Evolutionary conservation across 2,329 filamentous ascomycete genomes (phyloP).

Genomic region (Bisporella sp.): DNA sequence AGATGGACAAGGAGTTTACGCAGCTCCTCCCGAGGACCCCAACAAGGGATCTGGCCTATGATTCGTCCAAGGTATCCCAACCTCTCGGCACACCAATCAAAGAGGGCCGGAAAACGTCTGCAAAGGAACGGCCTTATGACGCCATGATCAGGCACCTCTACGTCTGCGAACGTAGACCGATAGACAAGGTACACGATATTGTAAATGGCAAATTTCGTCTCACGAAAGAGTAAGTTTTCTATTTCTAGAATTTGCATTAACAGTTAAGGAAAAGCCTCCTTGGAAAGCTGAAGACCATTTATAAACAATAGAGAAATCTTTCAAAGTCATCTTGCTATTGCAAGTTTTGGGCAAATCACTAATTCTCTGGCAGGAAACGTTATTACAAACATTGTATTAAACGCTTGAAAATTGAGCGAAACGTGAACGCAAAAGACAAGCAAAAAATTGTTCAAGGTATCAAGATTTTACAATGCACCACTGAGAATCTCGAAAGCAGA

Average conservation of each 20-base stretch:
- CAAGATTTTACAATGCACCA: not conserved
- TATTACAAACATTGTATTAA: slow-evolving; percentile 1
- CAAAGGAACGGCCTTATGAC: slow-evolving; percentile 1
- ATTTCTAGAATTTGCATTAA: not conserved
- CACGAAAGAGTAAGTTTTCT: not conserved
- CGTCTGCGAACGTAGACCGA: slow-evolving; percentile 1
- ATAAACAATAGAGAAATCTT: not conserved
- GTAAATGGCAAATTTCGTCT: slow-evolving; percentile 1
- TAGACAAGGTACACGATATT: slow-evolving; percentile 1
- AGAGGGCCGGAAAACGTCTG: not conserved
- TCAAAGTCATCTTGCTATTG: not conserved
- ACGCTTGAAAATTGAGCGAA: slow-evolving; percentile 4
- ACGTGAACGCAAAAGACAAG: slow-evolving; percentile 2
- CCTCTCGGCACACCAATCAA: not conserved
- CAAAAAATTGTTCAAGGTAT: slow-evolving; percentile 3
- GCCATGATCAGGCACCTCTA: slow-evolving; percentile 4
- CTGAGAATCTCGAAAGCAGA: slow-evolving; percentile 1
- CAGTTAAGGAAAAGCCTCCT: not conserved
- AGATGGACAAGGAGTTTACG: not conserved
- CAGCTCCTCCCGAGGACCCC: not conserved
- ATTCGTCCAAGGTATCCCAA: not conserved
- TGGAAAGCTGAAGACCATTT: not conserved
- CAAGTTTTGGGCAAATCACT: not conserved
- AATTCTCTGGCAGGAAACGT: not conserved
- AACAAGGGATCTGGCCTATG: not conserved